These are phyloP conservation scores for Pichia cactophila DNA, from an alignment of 1,139 yeast species.

Conservation along the genomic window DNA sequence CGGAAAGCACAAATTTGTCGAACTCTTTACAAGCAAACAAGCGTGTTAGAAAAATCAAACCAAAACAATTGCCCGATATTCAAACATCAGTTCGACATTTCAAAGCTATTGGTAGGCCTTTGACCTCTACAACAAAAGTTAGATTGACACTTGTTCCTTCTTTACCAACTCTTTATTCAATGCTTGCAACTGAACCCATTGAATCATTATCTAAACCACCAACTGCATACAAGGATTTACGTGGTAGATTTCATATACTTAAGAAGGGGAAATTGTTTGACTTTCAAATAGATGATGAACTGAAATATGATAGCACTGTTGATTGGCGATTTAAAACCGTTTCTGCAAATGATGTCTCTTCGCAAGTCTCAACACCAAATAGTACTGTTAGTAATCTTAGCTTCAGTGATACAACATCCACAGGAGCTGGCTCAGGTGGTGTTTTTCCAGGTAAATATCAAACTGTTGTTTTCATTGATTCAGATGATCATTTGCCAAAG, in stretches of 20 bases:
- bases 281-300: conserved; percentile 16
- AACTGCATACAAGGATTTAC: background rate
- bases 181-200: conserved; percentile 33
- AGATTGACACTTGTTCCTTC: conserved; percentile 41
- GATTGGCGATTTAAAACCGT: conserved; percentile 27
- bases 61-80: conserved; percentile 24
- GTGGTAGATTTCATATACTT: conserved; percentile 19
- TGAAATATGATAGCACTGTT: conserved; percentile 31
- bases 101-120: conserved; percentile 35
- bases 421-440: background rate
- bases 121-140: conserved; percentile 46
- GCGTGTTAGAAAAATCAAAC: conserved; percentile 22
- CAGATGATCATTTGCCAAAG: background rate
- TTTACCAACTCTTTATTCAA: conserved; percentile 36
- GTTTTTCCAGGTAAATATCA: conserved; percentile 15
- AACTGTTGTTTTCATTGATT: conserved; percentile 15
- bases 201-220: background rate
- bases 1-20: background rate
- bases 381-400: background rate
- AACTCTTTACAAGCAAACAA: background rate
- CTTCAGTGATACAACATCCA: background rate
- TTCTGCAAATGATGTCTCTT: conserved; percentile 1
- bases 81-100: background rate
- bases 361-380: background rate
- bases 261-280: conserved; percentile 20